Percentiles rank a stretch among this genome's conserved stretches.
phyloP scores from a whole-genome alignment of 2,329 filamentous ascomycete species.

The Fusarium armeniacum region DNA sequence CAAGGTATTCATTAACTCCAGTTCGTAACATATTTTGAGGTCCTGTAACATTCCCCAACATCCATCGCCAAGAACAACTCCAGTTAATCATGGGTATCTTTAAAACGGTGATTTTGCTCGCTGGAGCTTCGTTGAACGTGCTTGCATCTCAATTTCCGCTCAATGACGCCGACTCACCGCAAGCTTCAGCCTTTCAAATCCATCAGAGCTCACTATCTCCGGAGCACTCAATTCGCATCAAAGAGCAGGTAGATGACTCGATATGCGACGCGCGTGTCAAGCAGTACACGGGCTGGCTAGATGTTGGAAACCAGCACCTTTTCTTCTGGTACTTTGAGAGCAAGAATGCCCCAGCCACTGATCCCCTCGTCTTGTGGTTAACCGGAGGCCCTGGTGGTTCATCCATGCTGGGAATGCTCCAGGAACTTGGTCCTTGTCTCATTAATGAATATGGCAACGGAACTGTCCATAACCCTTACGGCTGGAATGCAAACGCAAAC shows the following conservation, averaged over 20 bases:
- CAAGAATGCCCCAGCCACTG: conserved; percentile 23
- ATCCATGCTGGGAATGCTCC: conserved; percentile 38
- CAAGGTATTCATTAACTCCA: too few species aligned
- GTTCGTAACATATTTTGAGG: background rate
- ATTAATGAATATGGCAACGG: conserved; percentile 34
- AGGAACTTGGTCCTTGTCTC: conserved; percentile 40
- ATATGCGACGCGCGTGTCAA: conserved; percentile 42
- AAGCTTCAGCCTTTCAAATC: conserved; percentile 13
- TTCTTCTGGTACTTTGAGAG: conserved; percentile 48
- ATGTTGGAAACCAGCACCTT: conserved; percentile 34
- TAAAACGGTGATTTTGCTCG: conserved; percentile 6
- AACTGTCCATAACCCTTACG: conserved; percentile 34
- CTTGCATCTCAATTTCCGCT: conserved; percentile 18
- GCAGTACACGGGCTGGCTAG: conserved; percentile 44
- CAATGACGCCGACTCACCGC: background rate
- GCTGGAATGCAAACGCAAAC: conserved; percentile 42
- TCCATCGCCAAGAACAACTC: background rate
- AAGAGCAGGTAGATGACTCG: conserved; percentile 26
- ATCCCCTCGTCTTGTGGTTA: conserved; percentile 42
- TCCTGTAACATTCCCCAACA: background rate
- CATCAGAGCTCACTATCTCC: conserved; percentile 28
- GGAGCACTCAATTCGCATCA: conserved; percentile 38
- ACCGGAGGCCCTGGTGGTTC: conserved; percentile 40
- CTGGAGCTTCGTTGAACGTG: background rate
- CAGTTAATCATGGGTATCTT: conserved; percentile 13